Conservation (phyloP, 1,284 basidiomycete species). For the Porogramme epimiltina region DNA sequence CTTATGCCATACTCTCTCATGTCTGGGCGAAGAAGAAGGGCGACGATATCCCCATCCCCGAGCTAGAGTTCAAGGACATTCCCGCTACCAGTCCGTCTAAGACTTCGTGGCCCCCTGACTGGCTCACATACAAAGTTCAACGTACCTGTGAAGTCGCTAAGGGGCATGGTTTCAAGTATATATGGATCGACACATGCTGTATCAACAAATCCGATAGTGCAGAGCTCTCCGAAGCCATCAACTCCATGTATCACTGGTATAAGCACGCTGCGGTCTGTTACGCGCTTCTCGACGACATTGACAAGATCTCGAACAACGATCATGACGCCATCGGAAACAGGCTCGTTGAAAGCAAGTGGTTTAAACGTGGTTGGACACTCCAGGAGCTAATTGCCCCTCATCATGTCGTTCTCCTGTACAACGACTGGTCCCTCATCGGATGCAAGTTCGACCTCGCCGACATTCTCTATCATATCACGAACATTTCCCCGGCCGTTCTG, state of each 20-base stretch:
- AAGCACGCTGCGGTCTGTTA: background rate
- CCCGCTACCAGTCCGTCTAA: too few relatives aligned
- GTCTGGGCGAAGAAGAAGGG: background rate
- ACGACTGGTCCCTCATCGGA: background rate
- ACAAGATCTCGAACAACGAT: background rate
- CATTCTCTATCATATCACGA: background rate
- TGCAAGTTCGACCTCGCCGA: background rate
- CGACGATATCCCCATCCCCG: too few relatives aligned
- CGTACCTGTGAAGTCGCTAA: too few relatives aligned
- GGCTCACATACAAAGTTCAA: too few relatives aligned
- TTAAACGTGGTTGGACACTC: too few relatives aligned
- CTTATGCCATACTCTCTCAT: constrained; percentile 10
- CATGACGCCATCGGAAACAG: background rate
- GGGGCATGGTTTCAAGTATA: too few relatives aligned
- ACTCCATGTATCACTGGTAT: too few relatives aligned
- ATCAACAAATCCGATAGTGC: too few relatives aligned
- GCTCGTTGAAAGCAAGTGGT: constrained; percentile 1
- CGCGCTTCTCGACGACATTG: background rate
- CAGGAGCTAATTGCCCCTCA: constrained; percentile 2
- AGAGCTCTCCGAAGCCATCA: too few relatives aligned
- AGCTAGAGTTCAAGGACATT: too few relatives aligned
- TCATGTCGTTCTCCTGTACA: background rate
- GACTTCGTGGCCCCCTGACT: too few relatives aligned
- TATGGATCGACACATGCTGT: too few relatives aligned
- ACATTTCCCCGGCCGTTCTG: background rate